These are phyloP conservation scores for Daldinia loculata DNA, from an alignment of 495 filamentous ascomycete genomes.

Conservation along the genomic window DNA sequence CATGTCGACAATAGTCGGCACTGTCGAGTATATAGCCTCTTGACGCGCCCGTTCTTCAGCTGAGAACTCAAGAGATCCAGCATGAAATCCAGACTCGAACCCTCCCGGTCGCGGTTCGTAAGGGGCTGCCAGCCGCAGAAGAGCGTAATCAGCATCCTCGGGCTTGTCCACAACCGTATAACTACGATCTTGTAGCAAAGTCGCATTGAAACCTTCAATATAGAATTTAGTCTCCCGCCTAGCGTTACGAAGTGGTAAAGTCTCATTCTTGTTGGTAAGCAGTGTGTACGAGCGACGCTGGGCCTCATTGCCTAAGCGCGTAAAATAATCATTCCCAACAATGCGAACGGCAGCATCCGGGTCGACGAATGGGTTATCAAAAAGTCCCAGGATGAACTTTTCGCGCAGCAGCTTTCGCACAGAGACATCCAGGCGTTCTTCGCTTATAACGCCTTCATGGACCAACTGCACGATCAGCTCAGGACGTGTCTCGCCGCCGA, in stretches of 20 bases:
- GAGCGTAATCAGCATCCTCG: slow-evolving; percentile 49
- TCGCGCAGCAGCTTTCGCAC: slow-evolving; percentile 63
- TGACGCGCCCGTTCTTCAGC: slow-evolving; percentile 44
- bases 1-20: slow-evolving; percentile 47
- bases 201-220: slow-evolving; percentile 45
- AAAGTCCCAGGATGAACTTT: slow-evolving; percentile 68
- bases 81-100: slow-evolving; percentile 47
- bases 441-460: slow-evolving; percentile 59
- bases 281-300: slow-evolving; percentile 48
- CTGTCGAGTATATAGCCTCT: slow-evolving; percentile 41
- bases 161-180: slow-evolving; percentile 31
- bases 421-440: slow-evolving; percentile 60
- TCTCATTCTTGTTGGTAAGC: slow-evolving; percentile 43
- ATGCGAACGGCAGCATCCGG: slow-evolving; percentile 41
- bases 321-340: slow-evolving; percentile 49
- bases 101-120: slow-evolving; percentile 46
- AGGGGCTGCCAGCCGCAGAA: slow-evolving; percentile 47
- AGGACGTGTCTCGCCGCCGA: slow-evolving; percentile 49
- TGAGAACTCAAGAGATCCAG: slow-evolving; percentile 49
- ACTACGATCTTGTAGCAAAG: slow-evolving; percentile 27
- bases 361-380: slow-evolving; percentile 65
- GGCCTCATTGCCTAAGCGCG: slow-evolving; percentile 42
- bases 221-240: slow-evolving; percentile 40
- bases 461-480: slow-evolving; percentile 58
- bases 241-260: slow-evolving; percentile 37